A percentile compares a stretch with the other conserved stretches of the same genome.
Evolutionary conservation across 305 asterid genomes (phyloP).

Genomic region (Fraxinus greggii): DNA sequence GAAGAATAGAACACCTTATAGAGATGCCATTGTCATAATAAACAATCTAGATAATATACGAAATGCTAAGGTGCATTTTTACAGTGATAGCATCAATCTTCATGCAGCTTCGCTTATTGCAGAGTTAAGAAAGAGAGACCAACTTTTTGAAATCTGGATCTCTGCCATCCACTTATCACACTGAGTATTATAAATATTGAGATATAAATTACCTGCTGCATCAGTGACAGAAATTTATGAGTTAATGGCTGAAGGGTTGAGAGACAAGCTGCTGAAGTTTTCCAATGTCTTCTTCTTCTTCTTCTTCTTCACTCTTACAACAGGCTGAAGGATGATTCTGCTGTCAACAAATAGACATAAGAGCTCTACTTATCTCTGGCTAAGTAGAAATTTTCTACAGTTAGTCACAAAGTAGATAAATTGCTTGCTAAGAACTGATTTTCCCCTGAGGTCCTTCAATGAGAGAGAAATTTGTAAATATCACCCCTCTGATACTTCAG

Average conservation of each 20-base stretch:
- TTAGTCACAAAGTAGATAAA: background rate
- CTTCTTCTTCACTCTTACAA: conserved; percentile 11
- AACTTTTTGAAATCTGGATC: background rate
- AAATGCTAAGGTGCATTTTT: background rate
- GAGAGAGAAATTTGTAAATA: conserved; percentile 13
- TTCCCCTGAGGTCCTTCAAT: background rate
- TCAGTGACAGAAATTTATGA: background rate
- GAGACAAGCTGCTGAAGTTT: conserved; percentile 4
- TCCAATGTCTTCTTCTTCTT: background rate
- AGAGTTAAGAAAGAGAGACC: conserved; percentile 7
- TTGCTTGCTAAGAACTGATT: background rate
- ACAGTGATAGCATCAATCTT: background rate
- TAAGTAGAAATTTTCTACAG: background rate
- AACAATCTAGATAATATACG: background rate
- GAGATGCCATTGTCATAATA: background rate
- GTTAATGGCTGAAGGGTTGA: background rate
- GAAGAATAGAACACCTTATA: background rate
- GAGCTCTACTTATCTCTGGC: conserved; percentile 18
- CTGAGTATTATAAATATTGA: background rate
- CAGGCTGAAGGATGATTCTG: background rate
- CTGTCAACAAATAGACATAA: background rate
- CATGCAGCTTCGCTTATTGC: background rate
- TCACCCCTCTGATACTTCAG: conserved; percentile 30
- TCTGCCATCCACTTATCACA: background rate
- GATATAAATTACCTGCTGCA: conserved; percentile 7